Percentiles rank a stretch among this genome's conserved stretches.
Evolutionary conservation across 225 moss, liverwort and hornwort genomes (phyloP).

Genomic region (Pleurozium schreberi): DNA sequence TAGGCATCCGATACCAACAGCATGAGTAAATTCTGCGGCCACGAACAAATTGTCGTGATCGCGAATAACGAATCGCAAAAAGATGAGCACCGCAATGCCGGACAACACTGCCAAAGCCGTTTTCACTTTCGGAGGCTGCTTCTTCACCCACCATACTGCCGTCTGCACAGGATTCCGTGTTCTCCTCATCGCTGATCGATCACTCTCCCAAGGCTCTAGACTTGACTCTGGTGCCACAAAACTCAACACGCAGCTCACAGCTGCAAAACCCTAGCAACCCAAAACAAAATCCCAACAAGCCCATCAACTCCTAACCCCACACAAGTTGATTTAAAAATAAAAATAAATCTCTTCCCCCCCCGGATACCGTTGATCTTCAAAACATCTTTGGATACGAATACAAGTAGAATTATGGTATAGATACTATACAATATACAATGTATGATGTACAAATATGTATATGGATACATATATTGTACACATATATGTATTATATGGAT

Average conservation of each 20-base stretch:
- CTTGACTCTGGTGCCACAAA: background rate
- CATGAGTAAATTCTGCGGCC: slow-evolving; percentile 72
- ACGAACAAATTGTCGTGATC: slow-evolving; percentile 95
- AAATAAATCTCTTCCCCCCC: too few species aligned
- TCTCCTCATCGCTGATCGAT: slow-evolving; percentile 33
- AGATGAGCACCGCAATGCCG: slow-evolving; percentile 46
- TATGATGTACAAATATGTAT: too few species aligned
- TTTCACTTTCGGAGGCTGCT: slow-evolving; percentile 75
- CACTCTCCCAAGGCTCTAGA: background rate
- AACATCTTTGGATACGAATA: too few species aligned
- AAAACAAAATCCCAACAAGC: background rate
- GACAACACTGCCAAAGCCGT: slow-evolving; percentile 51
- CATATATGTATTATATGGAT: too few species aligned
- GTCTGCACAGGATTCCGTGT: slow-evolving; percentile 72
- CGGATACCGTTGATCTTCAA: too few species aligned
- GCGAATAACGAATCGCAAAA: slow-evolving; percentile 65
- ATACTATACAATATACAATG: too few species aligned
- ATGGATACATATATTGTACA: too few species aligned
- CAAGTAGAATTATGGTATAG: too few species aligned
- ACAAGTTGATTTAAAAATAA: too few species aligned
- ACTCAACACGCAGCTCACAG: background rate
- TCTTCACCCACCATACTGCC: slow-evolving; percentile 82
- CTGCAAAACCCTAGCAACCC: background rate
- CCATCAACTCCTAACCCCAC: background rate
- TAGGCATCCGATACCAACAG: slow-evolving; percentile 65